phyloP scores from a whole-genome alignment of 2,329 filamentous ascomycete genomes.

The Neurospora sp. region DNA sequence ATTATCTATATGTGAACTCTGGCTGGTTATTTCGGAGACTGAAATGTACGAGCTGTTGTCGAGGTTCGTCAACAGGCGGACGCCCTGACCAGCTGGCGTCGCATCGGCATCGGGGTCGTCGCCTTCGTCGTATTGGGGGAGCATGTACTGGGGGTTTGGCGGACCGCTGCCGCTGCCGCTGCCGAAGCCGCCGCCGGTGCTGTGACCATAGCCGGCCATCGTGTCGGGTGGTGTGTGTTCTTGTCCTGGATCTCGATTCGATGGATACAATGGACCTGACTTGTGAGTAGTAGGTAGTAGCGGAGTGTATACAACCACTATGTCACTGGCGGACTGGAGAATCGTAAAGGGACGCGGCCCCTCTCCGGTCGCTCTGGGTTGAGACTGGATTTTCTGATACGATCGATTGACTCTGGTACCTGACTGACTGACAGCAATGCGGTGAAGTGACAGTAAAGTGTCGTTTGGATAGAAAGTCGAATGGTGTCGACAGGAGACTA shows the following conservation, averaged over 20 bases:
- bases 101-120: slow-evolving; percentile 26
- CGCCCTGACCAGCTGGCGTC: slow-evolving; percentile 39
- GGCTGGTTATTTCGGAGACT: neutral
- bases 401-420: neutral
- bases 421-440: neutral
- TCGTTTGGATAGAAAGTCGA: neutral
- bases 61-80: slow-evolving; percentile 45
- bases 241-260: neutral
- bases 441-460: neutral
- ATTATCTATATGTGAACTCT: neutral
- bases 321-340: neutral
- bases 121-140: slow-evolving; percentile 48
- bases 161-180: slow-evolving; percentile 23
- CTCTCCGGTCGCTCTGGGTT: neutral
- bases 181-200: neutral
- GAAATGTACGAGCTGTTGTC: neutral
- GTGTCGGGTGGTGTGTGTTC: neutral
- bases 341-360: neutral
- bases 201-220: neutral
- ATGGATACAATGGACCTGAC: neutral
- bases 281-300: neutral
- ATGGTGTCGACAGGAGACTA: neutral
- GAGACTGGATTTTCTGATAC: neutral
- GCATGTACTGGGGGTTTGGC: slow-evolving; percentile 41
- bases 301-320: neutral